phyloP scores from a whole-genome alignment of 2,329 filamentous ascomycete species.

The Pezicula neosporulosa region DNA sequence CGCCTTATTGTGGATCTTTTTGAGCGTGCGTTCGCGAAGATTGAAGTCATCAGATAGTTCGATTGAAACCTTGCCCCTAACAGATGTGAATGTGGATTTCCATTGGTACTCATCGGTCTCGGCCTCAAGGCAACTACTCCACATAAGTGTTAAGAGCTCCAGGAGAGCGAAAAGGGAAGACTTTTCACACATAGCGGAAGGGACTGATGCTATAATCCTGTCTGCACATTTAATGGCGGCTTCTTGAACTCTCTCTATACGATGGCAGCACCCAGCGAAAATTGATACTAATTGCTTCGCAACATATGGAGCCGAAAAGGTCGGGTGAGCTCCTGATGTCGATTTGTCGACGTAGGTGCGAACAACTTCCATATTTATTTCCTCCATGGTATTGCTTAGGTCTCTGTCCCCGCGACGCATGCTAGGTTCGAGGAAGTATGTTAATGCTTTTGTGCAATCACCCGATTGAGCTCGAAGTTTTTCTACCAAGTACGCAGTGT shows the following conservation, averaged over 20 bases:
- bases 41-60: slow-evolving; percentile 92
- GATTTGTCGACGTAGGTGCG: slow-evolving; percentile 77
- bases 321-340: slow-evolving; percentile 64
- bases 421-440: slow-evolving; percentile 93
- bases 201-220: slow-evolving; percentile 78
- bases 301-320: slow-evolving; percentile 89
- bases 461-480: slow-evolving; percentile 81
- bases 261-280: slow-evolving; percentile 87
- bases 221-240: slow-evolving; percentile 82
- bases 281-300: slow-evolving; percentile 82
- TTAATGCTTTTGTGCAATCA: slow-evolving; percentile 84
- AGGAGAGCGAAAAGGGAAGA: slow-evolving; percentile 88
- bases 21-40: slow-evolving; percentile 76
- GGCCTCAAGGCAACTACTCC: slow-evolving; percentile 88
- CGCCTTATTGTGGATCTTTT: slow-evolving; percentile 72
- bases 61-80: slow-evolving; percentile 73
- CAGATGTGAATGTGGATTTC: slow-evolving; percentile 74
- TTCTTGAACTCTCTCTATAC: slow-evolving; percentile 86
- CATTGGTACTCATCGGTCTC: slow-evolving; percentile 94
- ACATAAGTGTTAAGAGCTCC: slow-evolving; percentile 90
- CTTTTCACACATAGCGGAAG: slow-evolving; percentile 86
- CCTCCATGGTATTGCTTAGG: slow-evolving; percentile 62
- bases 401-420: slow-evolving; percentile 63
- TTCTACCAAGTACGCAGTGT: slow-evolving; percentile 86
- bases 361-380: slow-evolving; percentile 64